Evolutionary conservation across 2,329 filamentous ascomycete species (phyloP), one percentile per base, ranked within the genome.

Genomic region (Colletotrichum sojae): DNA sequence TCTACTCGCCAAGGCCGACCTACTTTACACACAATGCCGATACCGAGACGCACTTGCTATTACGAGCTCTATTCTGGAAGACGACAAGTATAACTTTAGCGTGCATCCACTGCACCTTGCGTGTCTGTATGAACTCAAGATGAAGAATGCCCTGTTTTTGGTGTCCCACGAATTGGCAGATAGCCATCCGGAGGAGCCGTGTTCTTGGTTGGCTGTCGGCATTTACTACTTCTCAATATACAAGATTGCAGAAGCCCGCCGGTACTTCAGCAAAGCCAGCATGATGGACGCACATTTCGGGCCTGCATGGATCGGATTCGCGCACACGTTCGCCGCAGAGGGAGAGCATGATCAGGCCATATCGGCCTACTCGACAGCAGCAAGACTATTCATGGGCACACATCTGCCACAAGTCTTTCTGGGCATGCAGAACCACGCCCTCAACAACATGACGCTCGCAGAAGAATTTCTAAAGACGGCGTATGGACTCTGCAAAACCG

Each of bases 321-420:
- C 96, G 1, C 97, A 99, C 79, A 99, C 96, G 0, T 99, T 99
- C 78, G 96, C 96, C 1, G 95, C 94, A 12, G 96, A 99, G 79
- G 96, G 96, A 60, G 96, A 99, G 80, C 95, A 98, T 79, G 96
- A 99, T 78, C 96, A 99, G 82, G 96, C 96, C 55, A 98, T 99
- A 71, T 97, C 95, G 9, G 96, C 97, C 0, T 99, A 99, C 82
- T 97, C 94, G 36, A 99, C 96, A 1, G 96, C 96, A 0, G 95
- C 95, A 2, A 89, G 96, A 46, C 84, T 99, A 0, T 99, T 99
- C 81, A 97, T 98, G 84, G 96, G 96, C 46, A 98, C 95, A 0
- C 97, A 99, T 78, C 86, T 99, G 1, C 96, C 96, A 0, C 95
- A 97, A 76, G 89, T 99, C 3, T 99, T 98, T 78, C 84, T 99